These are phyloP conservation scores for Xylariales sp. DNA, from an alignment of 2,329 filamentous ascomycete genomes.

Conservation along the genomic window DNA sequence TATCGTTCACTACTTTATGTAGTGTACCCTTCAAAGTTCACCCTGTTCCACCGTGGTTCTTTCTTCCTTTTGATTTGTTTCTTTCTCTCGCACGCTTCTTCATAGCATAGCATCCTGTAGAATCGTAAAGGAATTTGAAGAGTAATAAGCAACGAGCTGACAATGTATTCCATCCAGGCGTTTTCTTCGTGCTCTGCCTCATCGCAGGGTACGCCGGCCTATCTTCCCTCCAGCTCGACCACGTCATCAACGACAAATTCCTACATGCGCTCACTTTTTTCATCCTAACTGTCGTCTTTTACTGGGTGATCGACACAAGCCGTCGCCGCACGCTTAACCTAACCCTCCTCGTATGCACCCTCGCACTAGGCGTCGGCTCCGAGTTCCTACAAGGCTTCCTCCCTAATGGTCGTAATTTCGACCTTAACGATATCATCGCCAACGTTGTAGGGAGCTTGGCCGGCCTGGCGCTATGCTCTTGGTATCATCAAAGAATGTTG, in stretches of 20 bases:
- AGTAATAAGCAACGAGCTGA: constrained; percentile 19
- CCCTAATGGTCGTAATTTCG: constrained; percentile 77
- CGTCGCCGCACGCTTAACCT: constrained; percentile 87
- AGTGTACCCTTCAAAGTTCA: not conserved
- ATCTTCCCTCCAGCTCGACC: constrained; percentile 67
- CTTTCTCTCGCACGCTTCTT: not conserved
- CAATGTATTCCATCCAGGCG: constrained; percentile 61
- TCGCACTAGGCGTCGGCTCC: constrained; percentile 75
- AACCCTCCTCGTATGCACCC: constrained; percentile 83
- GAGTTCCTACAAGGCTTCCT: constrained; percentile 81
- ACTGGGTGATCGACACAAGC: constrained; percentile 95
- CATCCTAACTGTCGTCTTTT: constrained; percentile 86
- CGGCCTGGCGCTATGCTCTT: constrained; percentile 79
- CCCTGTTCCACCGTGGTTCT: not conserved
- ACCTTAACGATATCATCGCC: constrained; percentile 86
- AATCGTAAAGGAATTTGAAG: not conserved
- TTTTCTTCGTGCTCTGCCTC: constrained; percentile 77
- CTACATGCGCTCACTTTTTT: constrained; percentile 92
- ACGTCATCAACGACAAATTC: constrained; percentile 85
- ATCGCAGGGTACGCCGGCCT: constrained; percentile 84
- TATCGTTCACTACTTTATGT: not conserved
- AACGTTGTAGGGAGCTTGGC: constrained; percentile 83
- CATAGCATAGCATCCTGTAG: not conserved
- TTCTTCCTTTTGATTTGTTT: not conserved
- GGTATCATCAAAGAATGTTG: constrained; percentile 96